A percentile compares a stretch with the other conserved stretches of the same genome.
Evolutionary conservation across 441 rosid species (phyloP).

Genomic region (Adansonia madagascariensis): DNA sequence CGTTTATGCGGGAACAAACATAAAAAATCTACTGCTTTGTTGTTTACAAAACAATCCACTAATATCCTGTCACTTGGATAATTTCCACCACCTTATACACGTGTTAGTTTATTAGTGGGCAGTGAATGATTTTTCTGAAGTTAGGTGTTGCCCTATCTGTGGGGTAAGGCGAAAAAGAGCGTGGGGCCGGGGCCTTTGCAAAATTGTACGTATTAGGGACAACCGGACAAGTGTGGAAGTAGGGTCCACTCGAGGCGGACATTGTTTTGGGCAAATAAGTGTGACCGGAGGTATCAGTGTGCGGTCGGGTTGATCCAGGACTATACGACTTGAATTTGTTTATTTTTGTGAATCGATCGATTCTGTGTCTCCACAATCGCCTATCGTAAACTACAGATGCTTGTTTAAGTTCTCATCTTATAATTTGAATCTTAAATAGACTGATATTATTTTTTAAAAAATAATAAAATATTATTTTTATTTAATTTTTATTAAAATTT

Average conservation of each 20-base stretch:
- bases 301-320: no score
- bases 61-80: not conserved
- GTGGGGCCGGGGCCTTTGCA: not conserved
- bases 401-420: no score
- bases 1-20: constrained; percentile 1
- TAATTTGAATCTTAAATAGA: no score
- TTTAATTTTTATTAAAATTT: no score
- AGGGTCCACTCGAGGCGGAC: not conserved
- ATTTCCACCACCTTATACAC: not conserved
- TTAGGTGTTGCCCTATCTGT: not conserved
- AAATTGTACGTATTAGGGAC: not conserved
- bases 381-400: no score
- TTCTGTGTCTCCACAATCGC: no score
- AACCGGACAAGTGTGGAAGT: not conserved
- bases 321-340: no score
- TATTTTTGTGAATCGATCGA: no score
- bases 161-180: not conserved
- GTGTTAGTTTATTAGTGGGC: not conserved
- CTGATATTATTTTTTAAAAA: no score
- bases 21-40: not conserved
- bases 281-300: not conserved
- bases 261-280: not conserved
- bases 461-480: no score
- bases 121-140: not conserved
- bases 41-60: not conserved